phyloP scores from a whole-genome alignment of 1,284 basidiomycete genomes.

The Schizophyllum commune region DNA sequence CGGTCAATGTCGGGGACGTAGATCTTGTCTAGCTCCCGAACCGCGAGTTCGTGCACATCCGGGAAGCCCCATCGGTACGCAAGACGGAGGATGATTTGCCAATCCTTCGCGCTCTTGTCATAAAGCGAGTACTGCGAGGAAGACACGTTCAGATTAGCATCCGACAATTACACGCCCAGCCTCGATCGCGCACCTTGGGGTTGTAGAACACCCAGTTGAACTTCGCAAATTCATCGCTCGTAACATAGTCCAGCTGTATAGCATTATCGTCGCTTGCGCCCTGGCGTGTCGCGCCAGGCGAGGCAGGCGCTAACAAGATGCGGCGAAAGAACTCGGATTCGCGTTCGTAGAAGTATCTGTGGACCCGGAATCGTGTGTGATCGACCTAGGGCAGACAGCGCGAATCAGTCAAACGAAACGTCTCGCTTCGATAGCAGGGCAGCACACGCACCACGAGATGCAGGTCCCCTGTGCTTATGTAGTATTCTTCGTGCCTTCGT shows the following conservation, averaged over 20 bases:
- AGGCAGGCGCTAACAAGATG: constrained; percentile 34
- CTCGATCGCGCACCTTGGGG: constrained; percentile 34
- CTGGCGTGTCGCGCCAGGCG: constrained; percentile 35
- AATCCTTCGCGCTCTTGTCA: constrained; percentile 42
- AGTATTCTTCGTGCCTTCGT: constrained; percentile 27
- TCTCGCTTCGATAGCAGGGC: not conserved
- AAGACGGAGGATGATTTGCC: constrained; percentile 52
- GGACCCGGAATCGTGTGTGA: constrained; percentile 44
- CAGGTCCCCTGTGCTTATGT: constrained; percentile 46
- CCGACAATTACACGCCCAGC: not conserved
- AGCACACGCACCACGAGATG: constrained; percentile 16
- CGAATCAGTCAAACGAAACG: not conserved
- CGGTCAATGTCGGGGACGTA: constrained; percentile 40
- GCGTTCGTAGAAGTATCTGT: constrained; percentile 57
- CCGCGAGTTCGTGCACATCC: constrained; percentile 49
- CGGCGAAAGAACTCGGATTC: constrained; percentile 48
- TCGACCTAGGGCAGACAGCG: constrained; percentile 31
- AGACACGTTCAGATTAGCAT: not conserved
- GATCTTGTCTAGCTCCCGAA: constrained; percentile 55
- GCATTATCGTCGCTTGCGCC: constrained; percentile 41
- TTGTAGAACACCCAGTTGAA: constrained; percentile 70
- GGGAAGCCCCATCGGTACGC: constrained; percentile 52
- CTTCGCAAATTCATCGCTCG: constrained; percentile 41
- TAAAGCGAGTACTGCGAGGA: constrained; percentile 44
- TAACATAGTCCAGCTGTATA: constrained; percentile 42